phyloP scores from a whole-genome alignment of 495 filamentous ascomycete species.

The Penicillium canariense region DNA sequence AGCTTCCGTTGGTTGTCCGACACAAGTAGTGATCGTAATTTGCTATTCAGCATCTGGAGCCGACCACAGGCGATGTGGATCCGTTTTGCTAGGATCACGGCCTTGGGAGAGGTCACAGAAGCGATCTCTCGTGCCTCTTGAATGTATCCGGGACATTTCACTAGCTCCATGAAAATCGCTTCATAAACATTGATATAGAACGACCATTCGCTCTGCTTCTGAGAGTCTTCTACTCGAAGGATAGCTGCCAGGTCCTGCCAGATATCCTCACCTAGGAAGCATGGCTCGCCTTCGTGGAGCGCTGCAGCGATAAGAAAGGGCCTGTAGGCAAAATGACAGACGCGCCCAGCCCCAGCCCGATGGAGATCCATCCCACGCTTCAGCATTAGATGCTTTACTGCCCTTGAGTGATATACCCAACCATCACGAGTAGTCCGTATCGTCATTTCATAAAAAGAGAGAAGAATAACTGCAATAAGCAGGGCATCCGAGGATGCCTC shows the following conservation, averaged over 20 bases:
- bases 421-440: constrained; percentile 3
- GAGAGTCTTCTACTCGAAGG: constrained; percentile 10
- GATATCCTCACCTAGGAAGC: constrained; percentile 5
- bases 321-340: constrained; percentile 10
- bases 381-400: constrained; percentile 11
- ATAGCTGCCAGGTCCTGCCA: constrained; percentile 7
- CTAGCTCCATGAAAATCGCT: constrained; percentile 11
- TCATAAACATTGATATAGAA: constrained; percentile 11
- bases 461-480: constrained; percentile 7
- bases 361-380: constrained; percentile 7
- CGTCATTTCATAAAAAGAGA: constrained; percentile 11
- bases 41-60: background rate
- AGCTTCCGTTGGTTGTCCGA: constrained; percentile 6
- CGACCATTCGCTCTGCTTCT: constrained; percentile 11
- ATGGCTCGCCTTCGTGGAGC: constrained; percentile 6
- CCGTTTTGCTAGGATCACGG: background rate
- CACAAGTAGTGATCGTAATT: background rate
- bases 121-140: constrained; percentile 5
- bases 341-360: constrained; percentile 4
- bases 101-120: background rate
- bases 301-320: constrained; percentile 9
- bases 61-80: background rate
- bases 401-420: constrained; percentile 9
- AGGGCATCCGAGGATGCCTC: constrained; percentile 6
- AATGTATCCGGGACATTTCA: constrained; percentile 8